Conservation (phyloP, 441 rosid species). For the Populus tomentosa region DNA sequence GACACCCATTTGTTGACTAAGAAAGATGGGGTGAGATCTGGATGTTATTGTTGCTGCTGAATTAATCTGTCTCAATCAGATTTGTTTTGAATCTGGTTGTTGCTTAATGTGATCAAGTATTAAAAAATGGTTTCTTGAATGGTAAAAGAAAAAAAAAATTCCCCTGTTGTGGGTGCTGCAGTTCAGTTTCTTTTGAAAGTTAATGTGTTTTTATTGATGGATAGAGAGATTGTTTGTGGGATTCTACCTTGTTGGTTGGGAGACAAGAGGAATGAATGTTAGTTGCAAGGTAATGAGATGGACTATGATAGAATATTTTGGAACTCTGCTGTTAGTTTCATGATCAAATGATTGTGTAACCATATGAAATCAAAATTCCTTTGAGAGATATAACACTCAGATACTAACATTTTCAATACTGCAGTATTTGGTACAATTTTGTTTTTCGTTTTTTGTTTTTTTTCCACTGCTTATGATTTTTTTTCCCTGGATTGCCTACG, state of each 20-base stretch:
- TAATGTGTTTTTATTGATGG: not conserved
- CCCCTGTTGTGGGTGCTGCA: constrained; percentile 3
- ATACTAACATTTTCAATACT: not conserved
- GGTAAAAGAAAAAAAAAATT: not conserved
- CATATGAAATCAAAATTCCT: not conserved
- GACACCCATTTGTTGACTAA: constrained; percentile 13
- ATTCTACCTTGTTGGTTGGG: constrained; percentile 1
- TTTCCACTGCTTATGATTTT: not conserved
- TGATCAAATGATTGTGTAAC: not conserved
- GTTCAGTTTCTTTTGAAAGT: not conserved
- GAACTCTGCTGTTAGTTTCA: not conserved
- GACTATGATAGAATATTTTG: not conserved
- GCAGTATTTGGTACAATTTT: not conserved
- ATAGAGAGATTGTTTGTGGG: not conserved
- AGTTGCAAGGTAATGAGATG: not conserved
- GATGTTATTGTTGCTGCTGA: constrained; percentile 1
- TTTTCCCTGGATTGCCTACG: not conserved
- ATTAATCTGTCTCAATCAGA: not conserved
- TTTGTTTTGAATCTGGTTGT: constrained; percentile 3
- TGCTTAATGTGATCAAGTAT: not conserved
- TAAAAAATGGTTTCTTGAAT: not conserved
- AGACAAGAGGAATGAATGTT: not conserved
- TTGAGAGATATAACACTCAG: not conserved
- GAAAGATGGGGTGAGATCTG: constrained; percentile 36
- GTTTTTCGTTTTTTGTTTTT: not conserved